A percentile compares a stretch with the other conserved stretches of the same genome.
These are phyloP conservation scores for Trichosporon sp. DNA, from an alignment of 1,284 basidiomycete species.

Conservation along the genomic window DNA sequence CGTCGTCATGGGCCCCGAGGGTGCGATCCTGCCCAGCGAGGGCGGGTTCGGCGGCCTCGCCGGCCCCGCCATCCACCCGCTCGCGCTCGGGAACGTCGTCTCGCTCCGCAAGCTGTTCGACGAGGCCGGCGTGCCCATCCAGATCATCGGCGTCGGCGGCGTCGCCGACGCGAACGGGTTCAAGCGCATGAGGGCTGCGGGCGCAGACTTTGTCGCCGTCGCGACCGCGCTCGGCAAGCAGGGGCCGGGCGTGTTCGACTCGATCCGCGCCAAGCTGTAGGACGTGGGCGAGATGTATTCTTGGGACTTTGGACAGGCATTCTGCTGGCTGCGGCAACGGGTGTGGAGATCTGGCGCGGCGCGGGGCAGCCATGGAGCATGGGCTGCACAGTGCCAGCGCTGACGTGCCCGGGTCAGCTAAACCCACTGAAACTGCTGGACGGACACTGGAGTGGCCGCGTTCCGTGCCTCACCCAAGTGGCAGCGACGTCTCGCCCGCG, in stretches of 20 bases:
- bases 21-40: conserved; percentile 9
- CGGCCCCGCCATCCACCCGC: conserved; percentile 17
- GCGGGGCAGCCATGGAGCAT: too few relatives aligned
- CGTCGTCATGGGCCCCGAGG: conserved; percentile 6
- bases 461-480: too few relatives aligned
- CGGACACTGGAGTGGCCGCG: too few relatives aligned
- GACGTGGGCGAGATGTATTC: not conserved
- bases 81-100: conserved; percentile 16
- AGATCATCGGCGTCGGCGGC: conserved; percentile 20
- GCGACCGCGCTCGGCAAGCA: conserved; percentile 16
- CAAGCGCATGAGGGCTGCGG: conserved; percentile 14
- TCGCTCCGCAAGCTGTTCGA: conserved; percentile 15
- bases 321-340: too few relatives aligned
- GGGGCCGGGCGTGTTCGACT: not conserved
- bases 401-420: too few relatives aligned
- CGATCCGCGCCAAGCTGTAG: not conserved
- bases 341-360: too few relatives aligned
- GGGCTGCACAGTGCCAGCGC: too few relatives aligned
- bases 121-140: not conserved
- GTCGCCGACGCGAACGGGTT: conserved; percentile 13
- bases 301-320: not conserved
- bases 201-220: conserved; percentile 12
- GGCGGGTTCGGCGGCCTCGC: conserved; percentile 21
- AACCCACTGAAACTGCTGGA: too few relatives aligned
- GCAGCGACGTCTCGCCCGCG: too few relatives aligned